Evolutionary conservation across 202 grass and related monocot genomes (phyloP).

Genomic region (Setaria viridis): DNA sequence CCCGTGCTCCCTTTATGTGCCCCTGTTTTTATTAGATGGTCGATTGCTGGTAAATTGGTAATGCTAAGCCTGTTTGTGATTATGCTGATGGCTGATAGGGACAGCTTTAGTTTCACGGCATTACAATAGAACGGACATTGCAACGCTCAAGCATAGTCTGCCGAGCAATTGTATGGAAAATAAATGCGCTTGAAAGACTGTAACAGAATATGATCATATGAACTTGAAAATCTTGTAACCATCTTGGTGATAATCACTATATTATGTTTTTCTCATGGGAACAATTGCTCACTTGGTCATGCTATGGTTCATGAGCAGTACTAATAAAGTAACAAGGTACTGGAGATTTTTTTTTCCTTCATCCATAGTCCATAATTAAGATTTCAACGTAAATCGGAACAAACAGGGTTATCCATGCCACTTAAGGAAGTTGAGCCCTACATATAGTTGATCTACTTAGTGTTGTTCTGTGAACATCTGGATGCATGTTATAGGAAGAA

Average conservation of each 20-base stretch:
- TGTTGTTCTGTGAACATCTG: neutral
- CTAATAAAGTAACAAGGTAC: neutral
- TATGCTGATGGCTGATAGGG: neutral
- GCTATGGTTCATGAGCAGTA: neutral
- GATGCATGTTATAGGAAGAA: neutral
- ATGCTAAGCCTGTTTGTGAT: neutral
- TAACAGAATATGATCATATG: neutral
- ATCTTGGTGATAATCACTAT: neutral
- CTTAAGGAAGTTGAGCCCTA: neutral
- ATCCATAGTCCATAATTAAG: neutral
- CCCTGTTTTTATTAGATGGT: neutral
- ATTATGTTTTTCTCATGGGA: neutral
- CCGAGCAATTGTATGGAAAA: neutral
- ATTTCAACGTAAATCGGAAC: neutral
- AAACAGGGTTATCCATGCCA: too few species aligned
- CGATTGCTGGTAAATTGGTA: neutral
- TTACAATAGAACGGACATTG: neutral
- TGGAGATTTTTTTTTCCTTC: neutral
- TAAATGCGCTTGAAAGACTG: neutral
- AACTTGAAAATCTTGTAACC: constrained; percentile 1
- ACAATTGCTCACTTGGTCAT: neutral
- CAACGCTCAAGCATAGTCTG: neutral
- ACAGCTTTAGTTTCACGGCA: neutral
- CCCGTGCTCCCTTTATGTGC: neutral
- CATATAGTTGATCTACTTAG: neutral